Evolutionary conservation across 129 eudicot genomes (phyloP).

Genomic region (Flaveria sonorensis): DNA sequence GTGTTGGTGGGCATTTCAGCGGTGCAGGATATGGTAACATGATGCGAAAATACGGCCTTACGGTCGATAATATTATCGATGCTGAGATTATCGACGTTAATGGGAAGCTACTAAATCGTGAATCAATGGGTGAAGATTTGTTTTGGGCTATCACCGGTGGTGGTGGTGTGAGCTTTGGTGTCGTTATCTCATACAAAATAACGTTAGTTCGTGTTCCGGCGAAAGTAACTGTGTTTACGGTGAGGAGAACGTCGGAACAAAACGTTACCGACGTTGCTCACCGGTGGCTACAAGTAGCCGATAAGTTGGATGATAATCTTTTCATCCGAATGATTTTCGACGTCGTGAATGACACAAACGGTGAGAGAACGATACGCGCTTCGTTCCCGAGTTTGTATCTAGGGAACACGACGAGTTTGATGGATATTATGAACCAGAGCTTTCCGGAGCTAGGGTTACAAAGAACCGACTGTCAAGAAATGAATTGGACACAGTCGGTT

Average conservation of each 20-base stretch:
- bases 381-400: conserved; percentile 1
- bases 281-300: conserved; percentile 5
- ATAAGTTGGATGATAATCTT: neutral
- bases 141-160: conserved; percentile 7
- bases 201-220: neutral
- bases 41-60: neutral
- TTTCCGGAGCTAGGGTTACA: conserved; percentile 6
- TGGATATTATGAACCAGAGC: conserved; percentile 1
- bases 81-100: neutral
- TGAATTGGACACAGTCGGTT: conserved; percentile 11
- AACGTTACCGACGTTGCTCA: conserved; percentile 9
- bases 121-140: conserved; percentile 10
- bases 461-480: neutral
- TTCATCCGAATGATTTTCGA: conserved; percentile 1
- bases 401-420: neutral
- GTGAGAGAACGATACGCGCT: neutral
- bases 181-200: conserved; percentile 2
- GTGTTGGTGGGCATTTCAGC: conserved; percentile 3
- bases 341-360: neutral
- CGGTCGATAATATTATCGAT: neutral
- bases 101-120: neutral
- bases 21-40: conserved; percentile 5
- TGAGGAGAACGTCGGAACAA: neutral
- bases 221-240: neutral
- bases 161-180: conserved; percentile 5